phyloP scores from a whole-genome alignment of 352 stramenopile genomes.

The Aphanomyces invadans region DNA sequence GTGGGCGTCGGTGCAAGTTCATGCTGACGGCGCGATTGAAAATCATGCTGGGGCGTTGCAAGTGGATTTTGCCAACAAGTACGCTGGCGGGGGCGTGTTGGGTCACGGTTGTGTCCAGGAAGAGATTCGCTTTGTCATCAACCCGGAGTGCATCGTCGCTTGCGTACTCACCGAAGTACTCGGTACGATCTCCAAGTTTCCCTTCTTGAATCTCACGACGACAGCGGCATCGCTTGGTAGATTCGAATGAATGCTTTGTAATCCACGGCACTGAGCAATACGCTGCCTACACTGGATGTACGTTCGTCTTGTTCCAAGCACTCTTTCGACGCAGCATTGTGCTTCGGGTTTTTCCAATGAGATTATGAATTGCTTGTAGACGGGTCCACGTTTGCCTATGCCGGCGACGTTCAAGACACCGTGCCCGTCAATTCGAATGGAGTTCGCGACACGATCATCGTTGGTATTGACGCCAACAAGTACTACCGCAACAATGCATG shows the following conservation, averaged over 20 bases:
- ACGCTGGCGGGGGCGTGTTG: slow-evolving; percentile 63
- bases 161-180: slow-evolving; percentile 37
- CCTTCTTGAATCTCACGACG: neutral
- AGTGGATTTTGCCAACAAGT: slow-evolving; percentile 81
- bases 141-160: slow-evolving; percentile 55
- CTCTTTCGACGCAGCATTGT: too few species aligned
- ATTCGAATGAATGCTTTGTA: slow-evolving; percentile 59
- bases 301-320: too few species aligned
- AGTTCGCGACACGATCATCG: slow-evolving; percentile 48
- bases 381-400: slow-evolving; percentile 45
- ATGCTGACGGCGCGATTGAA: slow-evolving; percentile 52
- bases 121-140: slow-evolving; percentile 76
- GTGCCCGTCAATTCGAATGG: slow-evolving; percentile 19
- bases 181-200: neutral
- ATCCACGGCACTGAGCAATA: slow-evolving; percentile 61
- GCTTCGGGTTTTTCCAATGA: too few species aligned
- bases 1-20: slow-evolving; percentile 22
- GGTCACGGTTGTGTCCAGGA: slow-evolving; percentile 66
- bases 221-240: too few species aligned
- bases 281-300: slow-evolving; percentile 42
- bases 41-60: slow-evolving; percentile 53
- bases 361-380: slow-evolving; percentile 28
- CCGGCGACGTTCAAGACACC: slow-evolving; percentile 36
- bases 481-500: slow-evolving; percentile 32
- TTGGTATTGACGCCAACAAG: slow-evolving; percentile 66